Evolutionary conservation across 257 asterid species (phyloP), one percentile per base, ranked within the genome.

Genomic region (Craterostigma plantagineum): DNA sequence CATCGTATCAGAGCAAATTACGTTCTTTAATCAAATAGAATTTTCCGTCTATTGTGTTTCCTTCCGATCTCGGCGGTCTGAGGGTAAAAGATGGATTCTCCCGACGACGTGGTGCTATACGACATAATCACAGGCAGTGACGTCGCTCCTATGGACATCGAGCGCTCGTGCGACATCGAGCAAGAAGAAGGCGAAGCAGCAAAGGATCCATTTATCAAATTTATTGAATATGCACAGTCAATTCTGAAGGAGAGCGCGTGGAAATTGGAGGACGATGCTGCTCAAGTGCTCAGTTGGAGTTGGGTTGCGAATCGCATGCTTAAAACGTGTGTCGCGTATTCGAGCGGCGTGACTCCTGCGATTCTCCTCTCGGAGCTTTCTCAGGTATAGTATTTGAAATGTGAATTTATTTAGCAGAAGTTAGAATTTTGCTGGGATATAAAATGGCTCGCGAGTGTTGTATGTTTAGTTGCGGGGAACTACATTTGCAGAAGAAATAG

Each of bases 261-360:
- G 12, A 78, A 53, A 34, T 16, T 38, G 12, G 73, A 58, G 48
- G 72, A 67, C 12, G 72, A 58, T 12, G n/a, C 64, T 53, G 16
- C 18, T 44, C 50, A 53, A 37, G 57, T 60, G 11, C 82, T 90
- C 8, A 61, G 95, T 14, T 87, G 97, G 95, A 79, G 92, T 61
- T 87, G 98, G 98, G 74, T 74, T 14, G 66, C 68, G 12, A 70
- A 54, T 53, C 69, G 76, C 63, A 75, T 81, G 45, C 95, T 90
- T 39, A 72, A 57, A 58, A 76, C 78, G 48, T 83, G 95, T 42
- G 65, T 63, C 34, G 59, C 86, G 23, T 82, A 79, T 57, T 77
- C 98, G 9, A 82, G 93, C 33, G 98, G 98, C 8, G 98, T 87
- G 45, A 87, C 98, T 42, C 71, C 93, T 37, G 95, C 98, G 10